Conservation (phyloP, 345 rosid species). For the thale cress (Arabidopsis thaliana) region TAIR10.1 NC_003075.7:17514001-17514500, state of each 20-base stretch:
- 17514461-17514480: slow-evolving; percentile 8
- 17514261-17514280: slow-evolving; percentile 58
- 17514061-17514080: slow-evolving; percentile 92
- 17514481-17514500: slow-evolving; percentile 9
- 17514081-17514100: slow-evolving; percentile 68
- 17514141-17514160: slow-evolving; percentile 52
- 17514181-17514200: slow-evolving; percentile 69
- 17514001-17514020: neutral
- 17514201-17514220: slow-evolving; percentile 40
- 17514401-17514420: slow-evolving; percentile 52
- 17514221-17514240: slow-evolving; percentile 59
- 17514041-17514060: slow-evolving; percentile 20
- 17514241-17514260: slow-evolving; percentile 78
- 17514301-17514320: slow-evolving; percentile 94
- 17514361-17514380: slow-evolving; percentile 64
- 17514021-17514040: neutral
- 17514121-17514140: slow-evolving; percentile 66
- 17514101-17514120: slow-evolving; percentile 73
- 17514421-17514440: neutral
- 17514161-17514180: slow-evolving; percentile 47
- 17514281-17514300: slow-evolving; percentile 71
- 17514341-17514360: slow-evolving; percentile 56
- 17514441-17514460: neutral
- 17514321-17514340: slow-evolving; percentile 79
- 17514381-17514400: slow-evolving; percentile 53